phyloP scores from a whole-genome alignment of 305 asterid species.

The Rubia tinctorum region DNA sequence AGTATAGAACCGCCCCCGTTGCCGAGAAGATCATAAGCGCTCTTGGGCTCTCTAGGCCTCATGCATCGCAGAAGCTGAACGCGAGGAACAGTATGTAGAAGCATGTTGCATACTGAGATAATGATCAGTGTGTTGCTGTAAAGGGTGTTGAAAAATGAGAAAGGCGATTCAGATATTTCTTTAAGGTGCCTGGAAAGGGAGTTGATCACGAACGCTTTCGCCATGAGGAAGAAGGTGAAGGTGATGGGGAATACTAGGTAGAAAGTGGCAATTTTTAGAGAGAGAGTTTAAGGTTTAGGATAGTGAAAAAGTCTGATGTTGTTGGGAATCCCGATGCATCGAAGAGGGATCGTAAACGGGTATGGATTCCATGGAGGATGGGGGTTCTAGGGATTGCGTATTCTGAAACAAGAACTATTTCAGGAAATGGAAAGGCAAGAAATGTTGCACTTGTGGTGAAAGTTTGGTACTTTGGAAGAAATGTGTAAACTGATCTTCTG shows the following conservation, averaged over 20 bases:
- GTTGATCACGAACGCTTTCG: constrained; percentile 42
- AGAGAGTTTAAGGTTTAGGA: constrained; percentile 63
- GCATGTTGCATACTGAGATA: constrained; percentile 64
- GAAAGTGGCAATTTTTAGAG: constrained; percentile 54
- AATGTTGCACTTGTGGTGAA: constrained; percentile 50
- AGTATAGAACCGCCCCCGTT: constrained; percentile 50
- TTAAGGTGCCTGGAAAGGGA: constrained; percentile 27
- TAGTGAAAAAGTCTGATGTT: constrained; percentile 43
- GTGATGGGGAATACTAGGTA: constrained; percentile 51
- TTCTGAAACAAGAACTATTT: constrained; percentile 45
- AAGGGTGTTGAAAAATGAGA: constrained; percentile 24
- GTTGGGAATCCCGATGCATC: constrained; percentile 61
- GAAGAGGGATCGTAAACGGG: constrained; percentile 40
- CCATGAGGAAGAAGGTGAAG: constrained; percentile 58
- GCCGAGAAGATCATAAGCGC: constrained; percentile 39
- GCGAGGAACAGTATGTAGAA: constrained; percentile 37
- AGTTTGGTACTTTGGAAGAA: constrained; percentile 51
- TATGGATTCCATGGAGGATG: constrained; percentile 35
- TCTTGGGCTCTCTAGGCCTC: constrained; percentile 33
- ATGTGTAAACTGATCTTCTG: constrained; percentile 59
- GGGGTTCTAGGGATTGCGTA: constrained; percentile 40
- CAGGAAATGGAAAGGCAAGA: constrained; percentile 60
- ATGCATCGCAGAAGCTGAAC: constrained; percentile 31
- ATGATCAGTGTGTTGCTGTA: constrained; percentile 48
- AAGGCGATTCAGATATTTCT: constrained; percentile 3